These are phyloP conservation scores for Buddleja alternifolia DNA, from an alignment of 257 asterid species.

Conservation along the genomic window DNA sequence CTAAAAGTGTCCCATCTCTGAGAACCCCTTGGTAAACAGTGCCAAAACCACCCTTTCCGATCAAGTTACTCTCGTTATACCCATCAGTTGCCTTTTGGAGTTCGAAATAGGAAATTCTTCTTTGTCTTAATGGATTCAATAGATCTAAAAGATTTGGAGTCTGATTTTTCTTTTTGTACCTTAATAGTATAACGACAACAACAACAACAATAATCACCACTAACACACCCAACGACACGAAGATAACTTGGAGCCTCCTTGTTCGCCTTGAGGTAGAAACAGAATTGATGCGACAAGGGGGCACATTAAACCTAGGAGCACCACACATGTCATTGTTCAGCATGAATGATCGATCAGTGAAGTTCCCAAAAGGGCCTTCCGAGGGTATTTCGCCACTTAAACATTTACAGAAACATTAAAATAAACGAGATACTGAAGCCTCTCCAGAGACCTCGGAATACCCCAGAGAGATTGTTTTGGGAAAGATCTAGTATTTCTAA, in stretches of 20 bases:
- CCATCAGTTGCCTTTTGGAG: constrained; percentile 30
- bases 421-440: constrained; percentile 24
- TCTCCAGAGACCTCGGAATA: constrained; percentile 38
- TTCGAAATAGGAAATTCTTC: constrained; percentile 28
- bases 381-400: constrained; percentile 36
- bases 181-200: neutral
- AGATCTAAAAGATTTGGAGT: neutral
- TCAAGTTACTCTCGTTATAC: constrained; percentile 28
- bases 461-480: constrained; percentile 32
- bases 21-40: constrained; percentile 28
- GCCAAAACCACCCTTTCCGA: constrained; percentile 29
- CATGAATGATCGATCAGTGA: constrained; percentile 29
- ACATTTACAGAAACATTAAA: constrained; percentile 38
- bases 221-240: neutral
- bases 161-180: neutral
- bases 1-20: constrained; percentile 7
- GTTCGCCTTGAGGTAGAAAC: neutral
- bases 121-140: neutral
- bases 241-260: neutral
- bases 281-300: constrained; percentile 28
- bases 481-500: constrained; percentile 36
- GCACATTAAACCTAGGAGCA: constrained; percentile 21
- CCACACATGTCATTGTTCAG: constrained; percentile 39
- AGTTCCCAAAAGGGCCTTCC: constrained; percentile 33
- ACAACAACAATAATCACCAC: neutral